Base-by-base conservation (phyloP, 768 basidiomycete species). In the Gautieria morchelliformis region DNA sequence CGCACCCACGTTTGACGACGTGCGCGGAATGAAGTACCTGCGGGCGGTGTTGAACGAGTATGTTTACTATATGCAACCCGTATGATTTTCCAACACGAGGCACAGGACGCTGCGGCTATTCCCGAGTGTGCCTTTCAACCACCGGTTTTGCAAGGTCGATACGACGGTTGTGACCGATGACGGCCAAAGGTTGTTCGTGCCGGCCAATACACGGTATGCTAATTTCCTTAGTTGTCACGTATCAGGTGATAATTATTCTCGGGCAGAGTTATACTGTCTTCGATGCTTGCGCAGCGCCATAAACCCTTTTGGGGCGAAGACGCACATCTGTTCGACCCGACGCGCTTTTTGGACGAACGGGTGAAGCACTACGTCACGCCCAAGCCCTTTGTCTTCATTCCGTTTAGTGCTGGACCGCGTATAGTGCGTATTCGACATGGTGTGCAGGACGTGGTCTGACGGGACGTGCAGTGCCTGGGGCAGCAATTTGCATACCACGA, bases 401-500 rank as follows among this genome's bases (percentile, higher is more conserved):
- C 78, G 3, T 79, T 79, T 68, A 79, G 78, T 59, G 78, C 62
- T 8, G 65, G 64, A 2, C 64, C 19, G 11, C 22, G 48, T 10
- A 33, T 58, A n/a, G 17, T 33, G 35, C 32, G n/a, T n/a, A 7
- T 39, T 32, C 33, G n/a, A n/a, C 15, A 6, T 11, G 7, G 1
- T 14, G 15, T 33, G 30, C n/a, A 32, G 24, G 20, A 17, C 22
- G 15, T 19, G 14, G 2, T 35, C 12, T 20, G 22, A 15, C 5
- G n/a, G 14, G 14, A n/a, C 11, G 6, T n/a, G 22, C 19, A 52
- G 51, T 52, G 51, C 39, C 51, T 49, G 11, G 44, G 52, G 10
- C 53, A 41, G 20, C 58, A 84, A 78, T 84, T 84, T 62, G 84
- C 85, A 5, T 85, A 85, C 67, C 75, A 84, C 59, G 82, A 84